Percentiles rank a stretch among this genome's conserved stretches.
Conservation (phyloP, 768 basidiomycete species). For the Cyclocybe aegerita region DNA sequence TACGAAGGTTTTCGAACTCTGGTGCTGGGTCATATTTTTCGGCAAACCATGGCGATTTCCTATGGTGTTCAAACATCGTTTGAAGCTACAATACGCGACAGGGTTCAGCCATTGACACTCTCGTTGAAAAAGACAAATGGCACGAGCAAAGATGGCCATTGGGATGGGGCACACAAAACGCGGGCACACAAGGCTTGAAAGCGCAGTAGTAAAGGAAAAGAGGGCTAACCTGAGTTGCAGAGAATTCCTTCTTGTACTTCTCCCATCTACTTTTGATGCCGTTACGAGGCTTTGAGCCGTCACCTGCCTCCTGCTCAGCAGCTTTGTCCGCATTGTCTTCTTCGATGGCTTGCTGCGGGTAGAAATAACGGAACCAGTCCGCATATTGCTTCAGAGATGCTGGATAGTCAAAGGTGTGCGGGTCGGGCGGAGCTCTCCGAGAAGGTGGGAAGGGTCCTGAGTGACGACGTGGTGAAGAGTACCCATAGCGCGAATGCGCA, state of each 20-base stretch:
- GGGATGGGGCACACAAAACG: conserved; percentile 16
- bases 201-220: conserved; percentile 15
- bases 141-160: conserved; percentile 9
- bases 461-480: conserved; percentile 65
- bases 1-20: conserved; percentile 70
- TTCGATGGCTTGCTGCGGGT: conserved; percentile 73
- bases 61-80: conserved; percentile 94
- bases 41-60: conserved; percentile 94
- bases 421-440: conserved; percentile 72
- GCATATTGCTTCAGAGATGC: conserved; percentile 82
- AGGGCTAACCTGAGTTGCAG: conserved; percentile 78
- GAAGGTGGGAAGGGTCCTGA: conserved; percentile 44
- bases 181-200: conserved; percentile 25
- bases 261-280: conserved; percentile 87
- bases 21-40: conserved; percentile 89
- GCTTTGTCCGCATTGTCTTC: conserved; percentile 85
- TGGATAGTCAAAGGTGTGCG: conserved; percentile 80
- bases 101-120: conserved; percentile 30
- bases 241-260: conserved; percentile 91
- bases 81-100: conserved; percentile 71
- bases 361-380: conserved; percentile 82
- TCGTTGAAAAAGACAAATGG: conserved; percentile 17
- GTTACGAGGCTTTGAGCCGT: conserved; percentile 80
- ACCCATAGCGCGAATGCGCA: conserved; percentile 66
- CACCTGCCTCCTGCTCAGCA: conserved; percentile 80